Conservation (phyloP, 495 filamentous ascomycete genomes). For the Polyplosphaeria fusca region DNA sequence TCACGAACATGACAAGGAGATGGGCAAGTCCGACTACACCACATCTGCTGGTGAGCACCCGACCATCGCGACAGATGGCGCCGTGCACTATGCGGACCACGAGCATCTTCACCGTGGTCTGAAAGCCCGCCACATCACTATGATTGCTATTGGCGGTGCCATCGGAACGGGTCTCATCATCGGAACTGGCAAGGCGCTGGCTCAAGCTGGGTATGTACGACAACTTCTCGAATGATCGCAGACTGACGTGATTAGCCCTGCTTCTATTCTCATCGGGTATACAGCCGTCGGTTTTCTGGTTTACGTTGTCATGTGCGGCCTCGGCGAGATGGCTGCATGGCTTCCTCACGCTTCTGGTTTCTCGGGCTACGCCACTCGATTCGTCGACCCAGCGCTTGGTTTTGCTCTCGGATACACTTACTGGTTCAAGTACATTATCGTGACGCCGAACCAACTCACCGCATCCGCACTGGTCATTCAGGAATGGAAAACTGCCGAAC, state of each 20-base stretch:
- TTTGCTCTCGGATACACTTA: slow-evolving; percentile 57
- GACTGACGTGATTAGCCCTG: slow-evolving; percentile 49
- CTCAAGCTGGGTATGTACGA: slow-evolving; percentile 52
- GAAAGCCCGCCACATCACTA: slow-evolving; percentile 65
- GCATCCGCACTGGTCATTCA: slow-evolving; percentile 68
- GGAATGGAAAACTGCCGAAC: slow-evolving; percentile 60
- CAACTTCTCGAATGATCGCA: neutral
- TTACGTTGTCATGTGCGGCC: slow-evolving; percentile 58
- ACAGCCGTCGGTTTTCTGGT: slow-evolving; percentile 58
- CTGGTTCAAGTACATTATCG: slow-evolving; percentile 66
- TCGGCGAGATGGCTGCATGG: slow-evolving; percentile 65
- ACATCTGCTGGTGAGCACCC: slow-evolving; percentile 6
- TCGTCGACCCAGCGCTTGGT: slow-evolving; percentile 60
- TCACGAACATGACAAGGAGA: slow-evolving; percentile 17
- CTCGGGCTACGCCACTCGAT: slow-evolving; percentile 59
- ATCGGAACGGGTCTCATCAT: slow-evolving; percentile 71
- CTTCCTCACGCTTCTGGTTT: slow-evolving; percentile 56
- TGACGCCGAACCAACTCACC: slow-evolving; percentile 75
- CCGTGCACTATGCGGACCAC: slow-evolving; percentile 20
- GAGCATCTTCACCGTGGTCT: slow-evolving; percentile 56
- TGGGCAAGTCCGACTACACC: slow-evolving; percentile 18
- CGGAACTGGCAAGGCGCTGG: slow-evolving; percentile 60
- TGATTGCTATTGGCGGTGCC: slow-evolving; percentile 85
- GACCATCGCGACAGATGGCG: slow-evolving; percentile 12
- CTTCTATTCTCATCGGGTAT: slow-evolving; percentile 66